Base-by-base conservation (phyloP, 108 stramenopile genomes). In the Pseudonitzschia multistriata region DNA sequence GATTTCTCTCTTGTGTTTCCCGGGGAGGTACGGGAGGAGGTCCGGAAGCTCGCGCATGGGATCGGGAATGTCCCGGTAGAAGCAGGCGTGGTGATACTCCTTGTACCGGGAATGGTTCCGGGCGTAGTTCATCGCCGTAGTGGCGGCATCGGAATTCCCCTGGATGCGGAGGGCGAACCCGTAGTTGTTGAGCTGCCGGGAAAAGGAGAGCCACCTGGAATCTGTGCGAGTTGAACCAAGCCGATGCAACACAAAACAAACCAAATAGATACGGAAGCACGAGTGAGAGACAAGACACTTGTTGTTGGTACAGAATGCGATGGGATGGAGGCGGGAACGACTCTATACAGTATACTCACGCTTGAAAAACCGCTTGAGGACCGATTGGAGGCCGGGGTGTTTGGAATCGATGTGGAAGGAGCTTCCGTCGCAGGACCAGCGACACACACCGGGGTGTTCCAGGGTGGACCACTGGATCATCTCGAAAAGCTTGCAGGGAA, bases 141-240 rank as follows among this genome's bases (percentile, higher is more conserved):
- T 45, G 25, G 34, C 19, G 14, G 55, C 21, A 13, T 56, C n/a
- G n/a, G n/a, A n/a, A n/a, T n/a, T n/a, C n/a, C n/a, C n/a, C n/a
- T n/a, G n/a, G n/a, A n/a, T n/a, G n/a, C n/a, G n/a, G n/a, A n/a
- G n/a, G n/a, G 25, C 11, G 34, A 64, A 64, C 3, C 63, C 63
- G 28, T 64, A 64, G n/a, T 64, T 64, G 40, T 64, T 64, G 42
- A 64, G 39, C 42, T 64, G 63, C 22, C 63, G 63, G 7, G 39
- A 47, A 24, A 64, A 64, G 40, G 63, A 64, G 28, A 64, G 63
- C 42, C 39, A 64, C 22, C 24, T 40, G 7, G 63, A 64, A 34
- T 64, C 63, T 64, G 11, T 62, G 34, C 22, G 29, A 39, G 37
- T 13, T 45, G 42, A 45, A 45, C 3, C n/a, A n/a, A n/a, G n/a